A percentile compares a stretch with the other conserved stretches of the same genome.
Conservation (phyloP, 306 rosid species). For the Malus orientalis region DNA sequence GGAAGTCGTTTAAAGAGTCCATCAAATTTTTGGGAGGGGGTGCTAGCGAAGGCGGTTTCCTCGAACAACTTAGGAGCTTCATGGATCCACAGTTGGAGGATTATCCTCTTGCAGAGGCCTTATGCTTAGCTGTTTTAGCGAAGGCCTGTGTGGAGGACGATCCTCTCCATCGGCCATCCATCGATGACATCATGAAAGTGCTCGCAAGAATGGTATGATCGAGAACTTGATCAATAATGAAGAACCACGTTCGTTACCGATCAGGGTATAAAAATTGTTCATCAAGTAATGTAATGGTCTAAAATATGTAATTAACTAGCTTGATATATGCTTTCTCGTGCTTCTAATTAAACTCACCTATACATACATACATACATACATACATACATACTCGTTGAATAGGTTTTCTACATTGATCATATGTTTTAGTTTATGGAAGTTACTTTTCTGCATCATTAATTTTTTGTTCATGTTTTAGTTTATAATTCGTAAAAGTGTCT, state of each 20-base stretch:
- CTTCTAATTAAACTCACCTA: not conserved
- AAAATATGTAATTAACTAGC: not conserved
- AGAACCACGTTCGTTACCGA: not conserved
- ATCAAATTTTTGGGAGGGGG: slow-evolving; percentile 45
- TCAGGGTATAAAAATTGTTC: not conserved
- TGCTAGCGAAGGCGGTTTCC: slow-evolving; percentile 42
- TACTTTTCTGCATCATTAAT: not conserved
- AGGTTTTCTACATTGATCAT: not conserved
- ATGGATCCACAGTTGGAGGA: slow-evolving; percentile 50
- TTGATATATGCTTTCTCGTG: not conserved
- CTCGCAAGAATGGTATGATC: slow-evolving; percentile 42
- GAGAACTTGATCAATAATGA: not conserved
- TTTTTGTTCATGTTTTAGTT: not conserved
- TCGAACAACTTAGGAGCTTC: slow-evolving; percentile 54
- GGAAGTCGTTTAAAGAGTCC: slow-evolving; percentile 36
- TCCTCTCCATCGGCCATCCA: slow-evolving; percentile 48
- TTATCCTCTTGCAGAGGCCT: slow-evolving; percentile 49
- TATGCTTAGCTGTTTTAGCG: slow-evolving; percentile 50
- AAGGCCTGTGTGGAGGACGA: slow-evolving; percentile 66
- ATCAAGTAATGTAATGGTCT: not conserved
- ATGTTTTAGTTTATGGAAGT: not conserved
- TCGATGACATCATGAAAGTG: slow-evolving; percentile 64
- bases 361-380: too few relatives aligned
- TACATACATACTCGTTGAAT: too few relatives aligned
- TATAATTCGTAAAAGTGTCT: not conserved